These are phyloP conservation scores for Fusarium sp. DNA, from an alignment of 2,329 filamentous ascomycete species.

Conservation along the genomic window DNA sequence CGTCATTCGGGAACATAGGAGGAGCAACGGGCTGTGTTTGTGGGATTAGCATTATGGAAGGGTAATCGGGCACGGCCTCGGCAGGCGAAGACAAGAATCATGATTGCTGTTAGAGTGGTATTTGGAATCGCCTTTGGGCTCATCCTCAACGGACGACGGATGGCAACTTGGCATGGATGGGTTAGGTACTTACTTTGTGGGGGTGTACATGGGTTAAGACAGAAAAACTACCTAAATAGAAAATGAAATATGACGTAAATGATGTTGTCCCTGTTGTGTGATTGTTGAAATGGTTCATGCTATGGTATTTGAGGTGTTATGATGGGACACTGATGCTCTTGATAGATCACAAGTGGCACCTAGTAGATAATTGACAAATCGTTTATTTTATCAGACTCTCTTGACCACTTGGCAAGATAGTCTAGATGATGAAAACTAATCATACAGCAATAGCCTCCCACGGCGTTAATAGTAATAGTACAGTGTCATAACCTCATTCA, in stretches of 20 bases:
- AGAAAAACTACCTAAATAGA: conserved; percentile 18
- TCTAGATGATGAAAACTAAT: conserved; percentile 1
- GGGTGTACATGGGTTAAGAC: not conserved
- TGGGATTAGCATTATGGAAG: conserved; percentile 16
- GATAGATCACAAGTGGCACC: not conserved
- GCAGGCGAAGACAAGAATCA: not conserved
- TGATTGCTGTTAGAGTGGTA: conserved; percentile 1
- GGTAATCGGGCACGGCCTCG: not conserved
- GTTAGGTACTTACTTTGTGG: not conserved
- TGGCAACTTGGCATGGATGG: conserved; percentile 6
- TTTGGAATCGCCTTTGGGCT: conserved; percentile 1
- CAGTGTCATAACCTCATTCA: conserved; percentile 8
- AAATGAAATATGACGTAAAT: conserved; percentile 7
- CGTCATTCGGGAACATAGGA: not conserved
- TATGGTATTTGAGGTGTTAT: too few relatives aligned
- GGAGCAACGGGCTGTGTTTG: conserved; percentile 17
- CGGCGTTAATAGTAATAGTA: conserved; percentile 12
- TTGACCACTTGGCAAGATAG: conserved; percentile 9
- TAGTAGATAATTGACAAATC: not conserved
- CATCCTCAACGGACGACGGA: not conserved
- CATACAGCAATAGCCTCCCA: conserved; percentile 21
- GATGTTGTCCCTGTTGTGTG: not conserved
- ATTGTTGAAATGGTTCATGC: too few relatives aligned
- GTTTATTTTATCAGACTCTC: conserved; percentile 4
- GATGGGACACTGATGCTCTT: too few relatives aligned